These are phyloP conservation scores for Fusarium longipes DNA, from an alignment of 2,329 filamentous ascomycete species.

Conservation along the genomic window DNA sequence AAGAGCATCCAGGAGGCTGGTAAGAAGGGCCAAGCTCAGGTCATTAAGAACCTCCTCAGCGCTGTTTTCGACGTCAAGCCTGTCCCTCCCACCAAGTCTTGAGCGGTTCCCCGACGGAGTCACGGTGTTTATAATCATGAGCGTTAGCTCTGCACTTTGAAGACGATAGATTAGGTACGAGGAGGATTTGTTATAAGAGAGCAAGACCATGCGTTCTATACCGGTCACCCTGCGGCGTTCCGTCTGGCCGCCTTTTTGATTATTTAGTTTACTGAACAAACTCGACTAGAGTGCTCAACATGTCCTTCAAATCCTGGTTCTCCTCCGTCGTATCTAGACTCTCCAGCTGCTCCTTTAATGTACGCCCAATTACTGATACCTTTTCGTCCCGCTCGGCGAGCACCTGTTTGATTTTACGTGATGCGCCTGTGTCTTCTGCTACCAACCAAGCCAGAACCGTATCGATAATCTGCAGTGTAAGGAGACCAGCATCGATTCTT, in stretches of 20 bases:
- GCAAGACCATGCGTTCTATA: conserved; percentile 32
- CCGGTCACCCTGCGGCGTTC: conserved; percentile 26
- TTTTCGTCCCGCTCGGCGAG: conserved; percentile 76
- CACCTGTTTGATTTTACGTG: conserved; percentile 69
- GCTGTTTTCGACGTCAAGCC: conserved; percentile 89
- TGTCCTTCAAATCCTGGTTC: conserved; percentile 67
- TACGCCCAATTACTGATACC: conserved; percentile 70
- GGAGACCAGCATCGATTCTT: conserved; percentile 85
- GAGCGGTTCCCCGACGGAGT: conserved; percentile 13
- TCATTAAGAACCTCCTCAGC: conserved; percentile 83
- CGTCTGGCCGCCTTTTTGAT: conserved; percentile 36
- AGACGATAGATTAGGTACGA: conserved; percentile 20
- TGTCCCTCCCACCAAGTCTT: conserved; percentile 58
- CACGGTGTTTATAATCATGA: conserved; percentile 25
- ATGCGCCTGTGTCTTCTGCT: conserved; percentile 86
- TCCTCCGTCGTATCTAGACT: conserved; percentile 67
- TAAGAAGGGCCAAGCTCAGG: conserved; percentile 80
- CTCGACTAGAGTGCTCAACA: conserved; percentile 64
- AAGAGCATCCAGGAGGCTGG: conserved; percentile 84
- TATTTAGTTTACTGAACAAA: conserved; percentile 56
- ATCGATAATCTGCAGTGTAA: conserved; percentile 84
- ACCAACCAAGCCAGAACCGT: conserved; percentile 89
- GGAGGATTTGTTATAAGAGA: conserved; percentile 31
- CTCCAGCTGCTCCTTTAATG: conserved; percentile 71
- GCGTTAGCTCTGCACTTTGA: conserved; percentile 22